Conservation (phyloP, 352 stramenopile genomes). For the Blastocystis sp. region DNA sequence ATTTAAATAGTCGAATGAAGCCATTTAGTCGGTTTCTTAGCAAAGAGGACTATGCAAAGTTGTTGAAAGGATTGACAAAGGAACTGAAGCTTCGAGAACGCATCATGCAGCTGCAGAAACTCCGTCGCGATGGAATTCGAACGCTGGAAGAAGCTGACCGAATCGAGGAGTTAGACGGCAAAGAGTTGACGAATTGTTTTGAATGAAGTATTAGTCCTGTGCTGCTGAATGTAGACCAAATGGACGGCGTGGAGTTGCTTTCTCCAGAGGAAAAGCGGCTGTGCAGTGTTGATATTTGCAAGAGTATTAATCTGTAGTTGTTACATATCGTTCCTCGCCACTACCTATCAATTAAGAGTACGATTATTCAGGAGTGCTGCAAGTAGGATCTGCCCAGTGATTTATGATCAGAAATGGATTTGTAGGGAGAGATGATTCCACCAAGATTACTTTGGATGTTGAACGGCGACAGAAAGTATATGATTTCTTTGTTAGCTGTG, state of each 20-base stretch:
- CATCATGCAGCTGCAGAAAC: slow-evolving; percentile 89
- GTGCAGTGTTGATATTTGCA: slow-evolving; percentile 66
- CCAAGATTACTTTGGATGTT: slow-evolving; percentile 55
- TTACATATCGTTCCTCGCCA: slow-evolving; percentile 82
- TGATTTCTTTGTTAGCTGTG: slow-evolving; percentile 80
- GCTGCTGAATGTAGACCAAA: slow-evolving; percentile 49
- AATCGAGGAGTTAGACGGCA: slow-evolving; percentile 85
- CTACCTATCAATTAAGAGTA: slow-evolving; percentile 89
- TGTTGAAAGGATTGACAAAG: slow-evolving; percentile 63
- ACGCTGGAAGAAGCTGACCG: slow-evolving; percentile 85
- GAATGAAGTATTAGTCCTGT: slow-evolving; percentile 61
- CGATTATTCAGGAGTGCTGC: slow-evolving; percentile 71
- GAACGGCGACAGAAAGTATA: slow-evolving; percentile 72
- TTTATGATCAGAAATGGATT: slow-evolving; percentile 72
- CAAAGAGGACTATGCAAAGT: slow-evolving; percentile 82
- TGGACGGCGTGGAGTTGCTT: slow-evolving; percentile 65
- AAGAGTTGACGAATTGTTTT: slow-evolving; percentile 66
- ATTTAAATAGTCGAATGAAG: slow-evolving; percentile 84
- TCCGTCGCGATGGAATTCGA: slow-evolving; percentile 84
- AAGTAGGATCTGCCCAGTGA: not conserved
- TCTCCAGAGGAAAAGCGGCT: slow-evolving; percentile 43
- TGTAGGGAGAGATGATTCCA: not conserved
- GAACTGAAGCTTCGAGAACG: slow-evolving; percentile 85
- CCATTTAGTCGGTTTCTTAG: slow-evolving; percentile 88
- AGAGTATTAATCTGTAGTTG: slow-evolving; percentile 79